Evolutionary conservation across 2,329 filamentous ascomycete species (phyloP).

Genomic region (Fusarium sp.): DNA sequence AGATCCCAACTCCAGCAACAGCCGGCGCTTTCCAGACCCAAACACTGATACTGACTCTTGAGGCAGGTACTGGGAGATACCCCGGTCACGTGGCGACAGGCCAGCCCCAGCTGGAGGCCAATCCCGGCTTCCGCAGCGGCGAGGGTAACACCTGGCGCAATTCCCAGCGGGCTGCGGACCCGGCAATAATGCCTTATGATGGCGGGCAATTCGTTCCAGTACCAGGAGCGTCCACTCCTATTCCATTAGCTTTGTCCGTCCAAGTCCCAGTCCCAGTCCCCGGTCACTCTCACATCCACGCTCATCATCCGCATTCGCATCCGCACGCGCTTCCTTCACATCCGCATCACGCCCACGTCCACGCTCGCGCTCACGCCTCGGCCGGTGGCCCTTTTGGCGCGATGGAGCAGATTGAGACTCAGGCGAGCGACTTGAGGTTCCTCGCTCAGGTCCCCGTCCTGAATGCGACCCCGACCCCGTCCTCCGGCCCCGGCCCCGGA

Average conservation of each 20-base stretch:
- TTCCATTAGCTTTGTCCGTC: constrained; percentile 5
- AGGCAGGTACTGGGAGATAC: constrained; percentile 8
- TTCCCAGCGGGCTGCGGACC: constrained; percentile 27
- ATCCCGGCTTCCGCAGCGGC: constrained; percentile 15
- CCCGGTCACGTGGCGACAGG: constrained; percentile 30
- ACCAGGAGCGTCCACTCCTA: constrained; percentile 8
- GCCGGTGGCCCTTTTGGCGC: constrained; percentile 38
- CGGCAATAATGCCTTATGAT: constrained; percentile 31
- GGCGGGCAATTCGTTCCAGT: constrained; percentile 22
- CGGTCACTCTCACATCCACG: constrained; percentile 15
- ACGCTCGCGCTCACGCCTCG: constrained; percentile 13
- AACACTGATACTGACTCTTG: constrained; percentile 1
- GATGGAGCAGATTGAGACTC: constrained; percentile 64
- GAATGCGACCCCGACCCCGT: constrained; percentile 33
- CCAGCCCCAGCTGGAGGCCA: constrained; percentile 4
- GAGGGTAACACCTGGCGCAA: constrained; percentile 31
- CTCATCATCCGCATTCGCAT: constrained; percentile 23
- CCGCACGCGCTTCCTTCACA: constrained; percentile 8
- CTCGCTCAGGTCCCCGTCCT: constrained; percentile 53
- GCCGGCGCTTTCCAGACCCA: constrained; percentile 22
- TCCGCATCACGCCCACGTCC: constrained; percentile 11
- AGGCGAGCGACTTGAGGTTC: constrained; percentile 63
- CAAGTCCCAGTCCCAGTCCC: constrained; percentile 4
- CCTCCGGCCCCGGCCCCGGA: constrained; percentile 36
- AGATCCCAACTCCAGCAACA: constrained; percentile 11